phyloP scores from a whole-genome alignment of 1,139 yeast genomes.

The Suhomyces chickasaworum region DNA sequence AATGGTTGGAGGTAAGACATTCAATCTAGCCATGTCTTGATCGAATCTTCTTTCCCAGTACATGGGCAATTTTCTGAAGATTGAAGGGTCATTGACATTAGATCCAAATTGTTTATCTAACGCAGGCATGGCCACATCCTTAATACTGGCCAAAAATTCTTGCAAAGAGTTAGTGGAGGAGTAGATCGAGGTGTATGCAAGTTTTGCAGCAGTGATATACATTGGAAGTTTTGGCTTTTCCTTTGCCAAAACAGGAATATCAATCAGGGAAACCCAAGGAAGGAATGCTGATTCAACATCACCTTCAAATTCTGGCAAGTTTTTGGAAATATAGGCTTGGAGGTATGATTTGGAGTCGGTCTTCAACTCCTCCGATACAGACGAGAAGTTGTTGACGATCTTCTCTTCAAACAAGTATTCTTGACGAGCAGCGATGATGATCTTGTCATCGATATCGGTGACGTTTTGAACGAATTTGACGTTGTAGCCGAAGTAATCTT shows the following conservation, averaged over 20 bases:
- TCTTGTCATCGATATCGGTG: conserved; percentile 96
- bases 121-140: conserved; percentile 73
- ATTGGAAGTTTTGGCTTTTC: conserved; percentile 82
- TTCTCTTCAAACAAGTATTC: conserved; percentile 69
- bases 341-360: conserved; percentile 47
- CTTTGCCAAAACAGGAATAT: conserved; percentile 51
- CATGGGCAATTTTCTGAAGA: conserved; percentile 81
- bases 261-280: conserved; percentile 53
- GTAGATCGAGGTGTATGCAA: conserved; percentile 51
- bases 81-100: conserved; percentile 77
- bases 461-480: conserved; percentile 90
- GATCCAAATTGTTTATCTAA: conserved; percentile 75
- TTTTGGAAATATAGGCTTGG: conserved; percentile 52
- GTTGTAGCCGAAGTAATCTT: conserved; percentile 88
- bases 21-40: conserved; percentile 80
- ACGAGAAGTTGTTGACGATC: conserved; percentile 36
- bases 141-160: conserved; percentile 52
- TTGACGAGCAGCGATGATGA: conserved; percentile 92
- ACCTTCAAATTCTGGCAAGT: conserved; percentile 50
- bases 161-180: conserved; percentile 11
- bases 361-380: conserved; percentile 40
- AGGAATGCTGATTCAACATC: conserved; percentile 41
- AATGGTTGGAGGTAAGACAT: conserved; percentile 80
- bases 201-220: conserved; percentile 67
- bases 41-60: conserved; percentile 88